These are phyloP conservation scores for Telfairia occidentalis DNA, from an alignment of 331 rosid genomes.

Conservation along the genomic window DNA sequence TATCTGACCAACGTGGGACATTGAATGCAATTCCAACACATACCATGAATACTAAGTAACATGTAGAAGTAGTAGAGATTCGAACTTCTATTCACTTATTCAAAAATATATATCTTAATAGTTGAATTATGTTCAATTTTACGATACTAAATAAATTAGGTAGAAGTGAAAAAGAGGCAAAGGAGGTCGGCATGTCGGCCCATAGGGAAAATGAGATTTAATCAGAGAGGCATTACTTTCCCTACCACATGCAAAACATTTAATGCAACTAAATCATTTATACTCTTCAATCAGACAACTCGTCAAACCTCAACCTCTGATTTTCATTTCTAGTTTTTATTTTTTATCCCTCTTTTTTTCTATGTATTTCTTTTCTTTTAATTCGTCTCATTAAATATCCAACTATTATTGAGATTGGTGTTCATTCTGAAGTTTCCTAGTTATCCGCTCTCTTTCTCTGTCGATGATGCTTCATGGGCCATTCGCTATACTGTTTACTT, in stretches of 20 bases:
- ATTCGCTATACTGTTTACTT: neutral
- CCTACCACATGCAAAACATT: constrained; percentile 12
- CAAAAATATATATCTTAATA: too few relatives aligned
- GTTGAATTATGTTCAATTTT: too few relatives aligned
- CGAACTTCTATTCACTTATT: too few relatives aligned
- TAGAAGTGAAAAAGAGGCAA: neutral
- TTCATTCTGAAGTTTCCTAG: neutral
- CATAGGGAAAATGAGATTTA: neutral
- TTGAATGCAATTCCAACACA: too few relatives aligned
- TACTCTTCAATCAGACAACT: neutral
- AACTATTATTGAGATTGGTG: neutral
- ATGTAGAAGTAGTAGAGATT: too few relatives aligned
- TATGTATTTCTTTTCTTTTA: neutral
- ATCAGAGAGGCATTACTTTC: neutral
- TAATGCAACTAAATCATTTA: neutral
- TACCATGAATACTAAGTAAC: too few relatives aligned
- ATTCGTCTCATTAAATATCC: neutral
- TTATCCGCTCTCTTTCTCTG: neutral
- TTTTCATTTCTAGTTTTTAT: neutral
- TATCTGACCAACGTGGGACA: too few relatives aligned
- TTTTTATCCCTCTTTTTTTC: too few relatives aligned
- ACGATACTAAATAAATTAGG: too few relatives aligned
- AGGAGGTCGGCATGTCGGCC: neutral
- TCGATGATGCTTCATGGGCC: neutral
- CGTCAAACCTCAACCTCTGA: constrained; percentile 1